These are phyloP conservation scores for Emmonsia crescens DNA, from an alignment of 2,329 filamentous ascomycete genomes.

Conservation along the genomic window DNA sequence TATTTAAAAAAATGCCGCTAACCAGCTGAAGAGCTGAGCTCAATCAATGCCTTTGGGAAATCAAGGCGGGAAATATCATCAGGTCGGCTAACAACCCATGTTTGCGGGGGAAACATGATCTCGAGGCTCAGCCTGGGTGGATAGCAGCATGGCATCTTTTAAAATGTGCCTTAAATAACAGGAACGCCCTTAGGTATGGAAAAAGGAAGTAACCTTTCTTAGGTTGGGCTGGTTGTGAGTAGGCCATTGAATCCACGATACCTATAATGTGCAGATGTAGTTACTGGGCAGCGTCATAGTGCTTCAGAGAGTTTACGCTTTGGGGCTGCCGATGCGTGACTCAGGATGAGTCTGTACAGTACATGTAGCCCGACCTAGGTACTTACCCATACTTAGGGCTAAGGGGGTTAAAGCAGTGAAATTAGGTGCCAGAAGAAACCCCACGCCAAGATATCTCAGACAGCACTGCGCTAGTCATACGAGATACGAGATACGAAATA, in stretches of 20 bases:
- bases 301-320: no score
- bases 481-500: background rate
- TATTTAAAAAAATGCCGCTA: background rate
- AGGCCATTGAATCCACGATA: no score
- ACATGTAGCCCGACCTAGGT: no score
- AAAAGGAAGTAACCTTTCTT: background rate
- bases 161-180: no score
- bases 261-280: no score
- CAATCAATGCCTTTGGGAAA: background rate
- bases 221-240: background rate
- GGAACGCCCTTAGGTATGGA: background rate
- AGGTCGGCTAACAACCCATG: background rate
- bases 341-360: no score
- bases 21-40: background rate
- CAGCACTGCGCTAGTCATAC: background rate
- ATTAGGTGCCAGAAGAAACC: background rate
- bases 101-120: background rate
- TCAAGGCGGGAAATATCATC: background rate
- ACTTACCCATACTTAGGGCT: no score
- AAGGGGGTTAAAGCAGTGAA: no score
- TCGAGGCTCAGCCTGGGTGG: background rate
- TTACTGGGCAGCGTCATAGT: no score
- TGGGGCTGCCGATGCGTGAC: no score
- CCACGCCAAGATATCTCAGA: background rate
- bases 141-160: background rate